These are phyloP conservation scores for Babesia gibsoni DNA, from an alignment of 169 alveolate genomes.

Conservation along the genomic window DNA sequence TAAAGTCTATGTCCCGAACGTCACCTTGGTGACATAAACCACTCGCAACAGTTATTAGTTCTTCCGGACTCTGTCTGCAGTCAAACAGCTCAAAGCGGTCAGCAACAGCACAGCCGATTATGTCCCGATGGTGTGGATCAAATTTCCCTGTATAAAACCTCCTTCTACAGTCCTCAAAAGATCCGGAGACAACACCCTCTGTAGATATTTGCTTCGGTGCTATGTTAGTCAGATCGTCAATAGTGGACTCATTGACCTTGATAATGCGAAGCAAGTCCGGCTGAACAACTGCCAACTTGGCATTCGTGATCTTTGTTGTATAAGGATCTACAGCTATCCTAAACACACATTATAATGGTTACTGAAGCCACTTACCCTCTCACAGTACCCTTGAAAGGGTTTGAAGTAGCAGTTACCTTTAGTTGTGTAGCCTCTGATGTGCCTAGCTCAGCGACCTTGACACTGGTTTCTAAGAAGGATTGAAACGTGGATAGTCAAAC, in stretches of 20 bases:
- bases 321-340: conserved; percentile 32
- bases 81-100: conserved; percentile 34
- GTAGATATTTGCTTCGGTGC: neutral
- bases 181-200: neutral
- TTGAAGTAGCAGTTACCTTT: neutral
- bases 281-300: conserved; percentile 20
- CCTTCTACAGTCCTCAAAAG: neutral
- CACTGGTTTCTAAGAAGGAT: neutral
- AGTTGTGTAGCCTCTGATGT: neutral
- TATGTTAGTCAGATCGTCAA: neutral
- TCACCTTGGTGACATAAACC: conserved; percentile 64
- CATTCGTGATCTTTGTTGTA: neutral
- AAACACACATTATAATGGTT: neutral
- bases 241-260: neutral
- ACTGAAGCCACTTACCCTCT: neutral
- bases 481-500: neutral
- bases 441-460: conserved; percentile 12
- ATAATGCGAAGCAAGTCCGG: neutral
- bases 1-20: conserved; percentile 76
- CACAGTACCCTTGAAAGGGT: neutral
- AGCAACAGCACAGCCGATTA: conserved; percentile 24
- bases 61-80: conserved; percentile 24
- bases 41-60: neutral
- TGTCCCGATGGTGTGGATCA: conserved; percentile 56
- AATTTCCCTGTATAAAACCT: conserved; percentile 33